Conservation (phyloP, 1,284 basidiomycete species). For the Rhodofomes roseus region DNA sequence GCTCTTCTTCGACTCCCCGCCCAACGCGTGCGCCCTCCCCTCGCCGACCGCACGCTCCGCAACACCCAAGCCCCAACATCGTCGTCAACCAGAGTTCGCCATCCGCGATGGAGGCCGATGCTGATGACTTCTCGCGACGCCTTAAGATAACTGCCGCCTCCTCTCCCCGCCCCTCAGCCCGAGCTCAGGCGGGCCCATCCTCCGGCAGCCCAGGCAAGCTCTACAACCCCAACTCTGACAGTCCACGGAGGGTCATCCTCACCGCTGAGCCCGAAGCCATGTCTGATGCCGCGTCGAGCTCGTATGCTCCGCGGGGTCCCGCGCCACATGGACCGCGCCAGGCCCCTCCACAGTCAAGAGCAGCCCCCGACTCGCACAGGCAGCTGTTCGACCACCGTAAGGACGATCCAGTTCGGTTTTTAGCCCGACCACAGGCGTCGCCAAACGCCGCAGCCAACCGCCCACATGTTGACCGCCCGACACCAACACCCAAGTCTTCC, state of each 20-base stretch:
- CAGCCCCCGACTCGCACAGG: slow-evolving; percentile 35
- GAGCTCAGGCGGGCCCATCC: slow-evolving; percentile 20
- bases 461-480: slow-evolving; percentile 31
- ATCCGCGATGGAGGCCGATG: slow-evolving; percentile 46
- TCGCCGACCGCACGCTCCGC: slow-evolving; percentile 24
- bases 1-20: slow-evolving; percentile 25
- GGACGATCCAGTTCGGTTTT: slow-evolving; percentile 82
- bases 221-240: slow-evolving; percentile 68
- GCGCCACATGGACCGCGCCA: slow-evolving; percentile 21
- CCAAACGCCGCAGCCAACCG: slow-evolving; percentile 8
- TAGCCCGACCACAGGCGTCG: slow-evolving; percentile 41
- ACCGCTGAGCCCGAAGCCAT: slow-evolving; percentile 59
- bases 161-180: slow-evolving; percentile 26
- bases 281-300: slow-evolving; percentile 52
- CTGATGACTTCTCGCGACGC: slow-evolving; percentile 61
- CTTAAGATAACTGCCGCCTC: slow-evolving; percentile 58
- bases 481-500: slow-evolving; percentile 55
- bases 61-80: slow-evolving; percentile 30
- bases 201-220: slow-evolving; percentile 47
- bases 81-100: slow-evolving; percentile 32
- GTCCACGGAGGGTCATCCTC: slow-evolving; percentile 52
- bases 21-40: slow-evolving; percentile 28
- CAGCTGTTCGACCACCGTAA: slow-evolving; percentile 82
- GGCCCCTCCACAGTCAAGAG: slow-evolving; percentile 32
- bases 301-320: slow-evolving; percentile 41